A percentile compares a stretch with the other conserved stretches of the same genome.
Evolutionary conservation across 1,139 yeast species (phyloP).

Genomic region (Kodamaea sp.): DNA sequence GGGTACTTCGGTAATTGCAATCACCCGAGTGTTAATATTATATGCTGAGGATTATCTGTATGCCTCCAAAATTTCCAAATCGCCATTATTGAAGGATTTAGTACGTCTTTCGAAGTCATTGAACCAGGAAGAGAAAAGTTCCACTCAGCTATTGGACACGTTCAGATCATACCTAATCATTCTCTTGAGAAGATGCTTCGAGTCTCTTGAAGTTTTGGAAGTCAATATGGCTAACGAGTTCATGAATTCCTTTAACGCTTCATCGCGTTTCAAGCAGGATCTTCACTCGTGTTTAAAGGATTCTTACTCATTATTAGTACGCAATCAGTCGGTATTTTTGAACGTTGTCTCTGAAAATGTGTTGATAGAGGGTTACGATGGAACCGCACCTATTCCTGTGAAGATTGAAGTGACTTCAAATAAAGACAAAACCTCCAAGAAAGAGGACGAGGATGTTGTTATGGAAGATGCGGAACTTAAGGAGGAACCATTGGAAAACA

Average conservation of each 20-base stretch:
- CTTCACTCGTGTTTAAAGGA: conserved; percentile 56
- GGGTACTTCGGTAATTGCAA: conserved; percentile 49
- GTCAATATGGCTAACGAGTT: conserved; percentile 53
- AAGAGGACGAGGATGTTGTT: conserved; percentile 30
- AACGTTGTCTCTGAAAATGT: conserved; percentile 53
- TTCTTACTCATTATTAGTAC: conserved; percentile 53
- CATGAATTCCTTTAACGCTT: conserved; percentile 34
- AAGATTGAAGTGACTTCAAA: conserved; percentile 11
- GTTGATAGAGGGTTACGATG: conserved; percentile 50
- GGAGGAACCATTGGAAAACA: conserved; percentile 1
- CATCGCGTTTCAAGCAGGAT: conserved; percentile 39
- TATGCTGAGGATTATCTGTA: conserved; percentile 47
- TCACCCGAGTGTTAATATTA: conserved; percentile 54
- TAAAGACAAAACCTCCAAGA: conserved; percentile 13
- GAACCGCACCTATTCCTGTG: conserved; percentile 21
- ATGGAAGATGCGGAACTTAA: conserved; percentile 33
- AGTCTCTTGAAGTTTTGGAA: conserved; percentile 53
- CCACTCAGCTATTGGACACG: conserved; percentile 18
- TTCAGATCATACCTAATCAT: conserved; percentile 29
- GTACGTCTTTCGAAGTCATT: conserved; percentile 16
- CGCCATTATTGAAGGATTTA: conserved; percentile 34
- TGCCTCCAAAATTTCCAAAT: conserved; percentile 42
- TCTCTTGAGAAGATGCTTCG: conserved; percentile 70
- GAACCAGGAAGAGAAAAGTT: conserved; percentile 7
- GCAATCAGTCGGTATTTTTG: conserved; percentile 58